Base-by-base conservation (phyloP, 192 early-diverging fungal genomes). In the Pecoramyces ruminantium region DNA sequence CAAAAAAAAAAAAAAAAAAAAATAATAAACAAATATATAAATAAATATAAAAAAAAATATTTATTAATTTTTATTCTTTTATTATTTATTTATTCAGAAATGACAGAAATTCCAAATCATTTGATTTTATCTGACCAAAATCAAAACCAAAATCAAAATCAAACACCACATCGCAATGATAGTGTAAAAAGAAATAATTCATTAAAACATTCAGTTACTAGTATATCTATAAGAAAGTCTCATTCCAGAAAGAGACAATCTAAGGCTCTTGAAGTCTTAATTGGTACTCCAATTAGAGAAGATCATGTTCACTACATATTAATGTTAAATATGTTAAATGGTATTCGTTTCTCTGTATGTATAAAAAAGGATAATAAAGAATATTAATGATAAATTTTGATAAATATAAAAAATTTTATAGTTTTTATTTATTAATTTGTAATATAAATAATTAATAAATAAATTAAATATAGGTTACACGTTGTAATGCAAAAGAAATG, bases 261-360 rank as follows among this genome's bases (percentile, higher is more conserved):
- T 11, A 39, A 79, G 17, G 78, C 30, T 11, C 30, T 79, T 39
- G 78, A 89, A 78, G 88, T 90, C 4, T 67, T 89, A 13, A 86
- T 93, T 38, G 97, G 96, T 28, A 97, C 96, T 1, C 92, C 92
- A 39, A 95, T 99, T 58, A 92, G 92, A 29, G 95, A 97, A 79
- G 95, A 93, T n/a, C 97, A 99, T 85, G 92, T 89, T 21, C 97
- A 99, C 86, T 99, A 97, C 83, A 91, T 95, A 79, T 88, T 98
- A 18, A 99, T 99, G 96, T 98, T 96, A 88, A 96, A 98, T 81
- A 99, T 99, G 97, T 88, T 99, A 30, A 99, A 95, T 1, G 96
- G 97, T 17, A 97, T 98, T 83, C 90, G 97, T 27, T 92, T 97
- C 27, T 92, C 93, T 21, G 94, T 95, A 84, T 84, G 87, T 89